Percentiles rank a stretch among this genome's conserved stretches.
phyloP scores from a whole-genome alignment of 768 basidiomycete genomes.

The Rhizopogon roseolus region DNA sequence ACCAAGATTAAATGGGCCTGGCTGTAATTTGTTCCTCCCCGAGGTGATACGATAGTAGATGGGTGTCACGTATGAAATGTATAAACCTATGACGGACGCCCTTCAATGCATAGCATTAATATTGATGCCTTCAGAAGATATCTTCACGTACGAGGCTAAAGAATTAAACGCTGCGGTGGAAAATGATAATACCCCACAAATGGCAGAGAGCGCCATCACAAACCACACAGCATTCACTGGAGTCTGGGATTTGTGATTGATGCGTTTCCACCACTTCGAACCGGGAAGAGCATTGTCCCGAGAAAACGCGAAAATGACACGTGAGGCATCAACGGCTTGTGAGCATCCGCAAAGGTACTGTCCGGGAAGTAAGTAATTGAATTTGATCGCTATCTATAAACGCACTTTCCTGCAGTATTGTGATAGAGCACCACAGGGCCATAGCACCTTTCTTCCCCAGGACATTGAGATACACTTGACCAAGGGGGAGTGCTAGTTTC shows the following conservation, averaged over 20 bases:
- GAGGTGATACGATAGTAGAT: slow-evolving; percentile 32
- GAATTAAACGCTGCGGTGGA: slow-evolving; percentile 29
- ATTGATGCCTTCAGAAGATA: background rate
- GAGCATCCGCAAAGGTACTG: slow-evolving; percentile 41
- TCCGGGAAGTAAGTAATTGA: background rate
- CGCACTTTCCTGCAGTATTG: slow-evolving; percentile 35
- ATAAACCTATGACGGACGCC: slow-evolving; percentile 29
- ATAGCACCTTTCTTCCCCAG: slow-evolving; percentile 38
- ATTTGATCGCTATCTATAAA: background rate
- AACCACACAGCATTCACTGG: slow-evolving; percentile 40
- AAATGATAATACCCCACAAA: slow-evolving; percentile 28
- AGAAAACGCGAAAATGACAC: slow-evolving; percentile 41
- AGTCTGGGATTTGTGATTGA: slow-evolving; percentile 27
- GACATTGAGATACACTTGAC: slow-evolving; percentile 34
- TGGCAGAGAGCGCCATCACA: slow-evolving; percentile 25
- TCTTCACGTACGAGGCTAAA: slow-evolving; percentile 25
- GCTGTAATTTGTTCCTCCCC: slow-evolving; percentile 26
- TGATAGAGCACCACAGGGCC: slow-evolving; percentile 39
- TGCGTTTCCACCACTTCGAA: slow-evolving; percentile 31
- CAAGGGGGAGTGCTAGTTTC: slow-evolving; percentile 34
- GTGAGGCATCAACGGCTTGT: slow-evolving; percentile 42
- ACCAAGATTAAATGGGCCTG: slow-evolving; percentile 30
- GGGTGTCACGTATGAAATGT: slow-evolving; percentile 34
- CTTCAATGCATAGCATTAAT: slow-evolving; percentile 5
- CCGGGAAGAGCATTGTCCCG: slow-evolving; percentile 35